Percentiles rank a stretch among this genome's conserved stretches.
These are phyloP conservation scores for Diaporthe sp. DNA, from an alignment of 2,329 filamentous ascomycete species.

Conservation along the genomic window DNA sequence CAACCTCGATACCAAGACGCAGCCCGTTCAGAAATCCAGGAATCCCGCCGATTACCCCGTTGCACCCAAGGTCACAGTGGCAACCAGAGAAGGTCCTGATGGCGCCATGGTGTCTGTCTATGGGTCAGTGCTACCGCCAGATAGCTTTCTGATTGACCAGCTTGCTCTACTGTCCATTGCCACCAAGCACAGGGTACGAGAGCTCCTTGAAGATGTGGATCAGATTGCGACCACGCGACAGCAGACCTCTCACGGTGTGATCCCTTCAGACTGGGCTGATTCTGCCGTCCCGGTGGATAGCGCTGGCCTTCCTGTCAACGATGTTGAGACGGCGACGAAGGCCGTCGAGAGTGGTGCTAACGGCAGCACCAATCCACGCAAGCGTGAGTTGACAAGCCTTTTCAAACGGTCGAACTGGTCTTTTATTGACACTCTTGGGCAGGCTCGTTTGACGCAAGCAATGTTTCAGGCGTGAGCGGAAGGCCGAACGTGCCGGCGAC, in stretches of 20 bases:
- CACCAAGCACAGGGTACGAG: conserved; percentile 82
- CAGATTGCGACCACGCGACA: conserved; percentile 79
- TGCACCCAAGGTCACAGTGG: conserved; percentile 66
- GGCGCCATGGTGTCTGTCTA: conserved; percentile 72
- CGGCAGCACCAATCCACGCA: conserved; percentile 68
- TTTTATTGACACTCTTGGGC: conserved; percentile 42
- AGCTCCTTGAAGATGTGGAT: conserved; percentile 83
- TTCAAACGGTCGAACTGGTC: background rate
- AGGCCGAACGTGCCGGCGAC: conserved; percentile 54
- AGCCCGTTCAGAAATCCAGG: conserved; percentile 63
- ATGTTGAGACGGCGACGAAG: conserved; percentile 49
- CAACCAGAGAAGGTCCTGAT: conserved; percentile 71
- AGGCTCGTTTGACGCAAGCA: conserved; percentile 57
- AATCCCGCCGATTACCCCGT: conserved; percentile 62
- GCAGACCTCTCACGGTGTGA: conserved; percentile 82
- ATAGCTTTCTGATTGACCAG: conserved; percentile 84
- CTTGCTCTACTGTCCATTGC: conserved; percentile 86
- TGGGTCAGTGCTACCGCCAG: conserved; percentile 80
- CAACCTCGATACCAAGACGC: conserved; percentile 68
- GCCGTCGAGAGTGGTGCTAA: conserved; percentile 64
- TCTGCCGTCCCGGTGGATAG: conserved; percentile 71
- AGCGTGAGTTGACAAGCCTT: conserved; percentile 65
- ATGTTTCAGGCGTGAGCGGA: conserved; percentile 42
- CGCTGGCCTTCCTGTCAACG: conserved; percentile 48
- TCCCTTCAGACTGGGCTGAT: conserved; percentile 83